Evolutionary conservation across 2,329 filamentous ascomycete genomes (phyloP), one percentile per base, ranked within the genome.

Genomic region (Leptographium flavum): DNA sequence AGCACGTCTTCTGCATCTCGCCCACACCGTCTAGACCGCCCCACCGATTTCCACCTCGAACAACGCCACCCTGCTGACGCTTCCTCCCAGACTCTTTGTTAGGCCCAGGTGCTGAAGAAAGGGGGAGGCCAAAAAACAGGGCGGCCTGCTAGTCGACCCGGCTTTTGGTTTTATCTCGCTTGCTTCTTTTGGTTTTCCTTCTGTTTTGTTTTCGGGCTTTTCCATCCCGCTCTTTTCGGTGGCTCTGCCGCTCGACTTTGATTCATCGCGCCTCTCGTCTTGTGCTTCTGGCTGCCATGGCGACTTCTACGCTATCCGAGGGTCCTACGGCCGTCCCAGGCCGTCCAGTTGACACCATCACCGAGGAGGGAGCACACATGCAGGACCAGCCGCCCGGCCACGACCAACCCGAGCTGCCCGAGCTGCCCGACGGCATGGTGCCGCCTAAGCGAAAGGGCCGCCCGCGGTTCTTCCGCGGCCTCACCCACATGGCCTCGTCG

Each of bases 401-500:
- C 30, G 19, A 19, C 32, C 40, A 14, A 7, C n/a, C n/a, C n/a
- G n/a, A n/a, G n/a, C n/a, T n/a, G n/a, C n/a, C n/a, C n/a, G 28
- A 33, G 10, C 42, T 13, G n/a, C 25, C 36, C 36, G 47, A 53
- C 32, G 45, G 49, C 14, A 40, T 48, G 39, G 41, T 35, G 30
- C 40, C 11, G 15, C 43, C 25, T 19, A 60, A 56, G 49, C 48
- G 45, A 11, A 67, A 74, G 46, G 74, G 77, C 44, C 76, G 83
- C 39, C 76, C 80, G 54, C 76, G 80, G 48, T 63, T 94, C 30
- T 67, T 93, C 17, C 78, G 79, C 50, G 77, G 80, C 28, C 71
- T 94, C 41, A 81, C 90, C 50, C 80, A 85, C 47, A 90, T 93
- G 56, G 81, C 84, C 11, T 94, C 87, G 0, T 86, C 81, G 7